Evolutionary conservation across 257 asterid genomes (phyloP).

Genomic region (Solanum peruvianum): DNA sequence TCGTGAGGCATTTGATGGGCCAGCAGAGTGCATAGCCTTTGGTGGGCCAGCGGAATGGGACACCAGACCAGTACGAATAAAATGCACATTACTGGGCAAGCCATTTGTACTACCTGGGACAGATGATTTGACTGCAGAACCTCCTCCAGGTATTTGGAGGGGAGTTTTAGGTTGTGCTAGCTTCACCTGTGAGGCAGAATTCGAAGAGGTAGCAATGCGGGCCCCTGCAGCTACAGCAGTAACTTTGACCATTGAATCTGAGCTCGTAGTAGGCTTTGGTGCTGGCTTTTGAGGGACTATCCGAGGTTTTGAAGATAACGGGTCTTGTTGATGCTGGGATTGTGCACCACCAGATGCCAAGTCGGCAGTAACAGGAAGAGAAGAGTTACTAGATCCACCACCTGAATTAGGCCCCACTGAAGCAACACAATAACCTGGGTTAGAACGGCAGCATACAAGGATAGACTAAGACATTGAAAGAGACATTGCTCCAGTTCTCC

Average conservation of each 20-base stretch:
- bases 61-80: conserved; percentile 15
- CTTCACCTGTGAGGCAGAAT: conserved; percentile 47
- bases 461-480: not conserved
- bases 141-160: conserved; percentile 39
- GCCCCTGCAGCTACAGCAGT: conserved; percentile 87
- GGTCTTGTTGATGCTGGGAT: conserved; percentile 14
- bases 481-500: not conserved
- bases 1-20: not conserved
- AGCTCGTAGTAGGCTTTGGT: conserved; percentile 13
- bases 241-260: conserved; percentile 65
- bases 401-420: conserved; percentile 13
- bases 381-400: conserved; percentile 4
- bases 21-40: not conserved
- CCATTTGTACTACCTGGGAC: conserved; percentile 27
- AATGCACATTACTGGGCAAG: conserved; percentile 76
- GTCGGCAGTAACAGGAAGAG: conserved; percentile 11
- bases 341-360: conserved; percentile 8
- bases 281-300: conserved; percentile 18
- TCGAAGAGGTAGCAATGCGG: conserved; percentile 58
- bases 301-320: conserved; percentile 14
- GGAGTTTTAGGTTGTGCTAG: conserved; percentile 54
- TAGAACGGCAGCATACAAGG: not conserved
- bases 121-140: conserved; percentile 31
- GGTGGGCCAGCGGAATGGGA: not conserved
- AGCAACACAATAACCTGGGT: not conserved